phyloP scores from a whole-genome alignment of 768 basidiomycete genomes.

The Naematelia encephala region DNA sequence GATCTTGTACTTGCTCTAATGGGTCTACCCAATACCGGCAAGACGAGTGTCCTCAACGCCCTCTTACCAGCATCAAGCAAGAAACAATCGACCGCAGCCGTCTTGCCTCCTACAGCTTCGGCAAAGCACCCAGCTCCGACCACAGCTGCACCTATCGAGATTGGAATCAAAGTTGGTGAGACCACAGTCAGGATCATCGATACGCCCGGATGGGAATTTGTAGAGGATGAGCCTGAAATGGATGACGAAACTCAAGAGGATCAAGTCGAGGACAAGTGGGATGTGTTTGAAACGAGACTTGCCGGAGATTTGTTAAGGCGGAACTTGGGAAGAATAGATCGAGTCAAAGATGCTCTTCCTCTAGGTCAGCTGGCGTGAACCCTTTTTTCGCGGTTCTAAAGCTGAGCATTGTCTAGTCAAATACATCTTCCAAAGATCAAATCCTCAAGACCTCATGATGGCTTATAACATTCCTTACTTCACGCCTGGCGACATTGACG shows the following conservation, averaged over 20 bases:
- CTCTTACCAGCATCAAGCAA: conserved; percentile 56
- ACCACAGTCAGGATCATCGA: conserved; percentile 68
- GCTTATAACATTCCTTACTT: conserved; percentile 80
- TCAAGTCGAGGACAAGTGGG: conserved; percentile 50
- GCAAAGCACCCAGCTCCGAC: conserved; percentile 61
- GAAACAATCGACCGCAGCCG: conserved; percentile 51
- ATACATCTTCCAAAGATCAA: conserved; percentile 66
- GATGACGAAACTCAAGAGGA: conserved; percentile 51
- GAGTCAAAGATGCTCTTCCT: conserved; percentile 72
- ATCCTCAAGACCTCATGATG: conserved; percentile 82
- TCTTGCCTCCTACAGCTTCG: conserved; percentile 56
- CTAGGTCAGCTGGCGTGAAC: conserved; percentile 57
- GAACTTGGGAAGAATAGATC: conserved; percentile 75
- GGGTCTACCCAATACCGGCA: conserved; percentile 82
- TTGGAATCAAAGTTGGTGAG: conserved; percentile 58
- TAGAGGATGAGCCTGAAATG: conserved; percentile 34
- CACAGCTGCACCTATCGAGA: conserved; percentile 68
- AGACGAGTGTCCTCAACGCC: conserved; percentile 81
- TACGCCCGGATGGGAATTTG: conserved; percentile 76
- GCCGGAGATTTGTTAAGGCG: conserved; percentile 73
- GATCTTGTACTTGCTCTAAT: conserved; percentile 71
- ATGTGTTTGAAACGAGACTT: conserved; percentile 42
- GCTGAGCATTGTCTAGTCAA: conserved; percentile 55
- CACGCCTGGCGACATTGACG: conserved; percentile 61
- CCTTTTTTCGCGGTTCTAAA: not conserved